Evolutionary conservation across 192 early-diverging fungal genomes (phyloP), one percentile per base, ranked within the genome.

Genomic region (Coemansia sp.): DNA sequence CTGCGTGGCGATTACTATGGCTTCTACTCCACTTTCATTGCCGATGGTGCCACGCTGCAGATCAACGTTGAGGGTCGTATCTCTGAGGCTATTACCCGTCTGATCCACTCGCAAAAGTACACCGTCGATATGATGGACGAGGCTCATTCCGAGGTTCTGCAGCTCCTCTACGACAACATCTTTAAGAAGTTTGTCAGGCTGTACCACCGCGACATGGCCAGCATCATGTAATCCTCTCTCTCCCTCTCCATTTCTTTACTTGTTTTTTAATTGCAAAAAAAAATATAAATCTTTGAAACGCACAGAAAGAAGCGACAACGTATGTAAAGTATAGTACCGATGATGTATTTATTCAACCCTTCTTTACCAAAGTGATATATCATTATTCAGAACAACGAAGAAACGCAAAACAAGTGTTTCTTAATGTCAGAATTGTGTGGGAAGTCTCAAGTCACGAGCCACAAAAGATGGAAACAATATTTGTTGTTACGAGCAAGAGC

Each of bases 61-160:
- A 75, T 81, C 50, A 81, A 84, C 60, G 65, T 84, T 7, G 74
- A 74, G 55, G 83, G 78, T 35, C 67, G 72, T 5, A 81, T 77
- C 38, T 73, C 75, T 0, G 78, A 81, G 23, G 67, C 57, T 20
- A 81, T 84, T 56, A 84, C 83, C 11, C 46, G 79, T 0, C 53
- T 70, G 7, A 77, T 84, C 23, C 74, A 77, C 45, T 76, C 78
- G 29, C 71, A 81, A 54, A 67, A 81, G 61, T 84, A 84, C 43
- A 81, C 74, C 11, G 75, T 81, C 8, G 83, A 84, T 23, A 84
- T 84, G 83, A 82, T 84, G 71, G 83, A 84, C 40, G 76, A 82
- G 54, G 83, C 79, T 0, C 83, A 79, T 42, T 57, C 73, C n/a
- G 83, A 84, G 59, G 83, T 84, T 10, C 61, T 84, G 63, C 75